A percentile compares a stretch with the other conserved stretches of the same genome.
Evolutionary conservation across 768 basidiomycete genomes (phyloP).

Genomic region (Russula griseocarnosa): DNA sequence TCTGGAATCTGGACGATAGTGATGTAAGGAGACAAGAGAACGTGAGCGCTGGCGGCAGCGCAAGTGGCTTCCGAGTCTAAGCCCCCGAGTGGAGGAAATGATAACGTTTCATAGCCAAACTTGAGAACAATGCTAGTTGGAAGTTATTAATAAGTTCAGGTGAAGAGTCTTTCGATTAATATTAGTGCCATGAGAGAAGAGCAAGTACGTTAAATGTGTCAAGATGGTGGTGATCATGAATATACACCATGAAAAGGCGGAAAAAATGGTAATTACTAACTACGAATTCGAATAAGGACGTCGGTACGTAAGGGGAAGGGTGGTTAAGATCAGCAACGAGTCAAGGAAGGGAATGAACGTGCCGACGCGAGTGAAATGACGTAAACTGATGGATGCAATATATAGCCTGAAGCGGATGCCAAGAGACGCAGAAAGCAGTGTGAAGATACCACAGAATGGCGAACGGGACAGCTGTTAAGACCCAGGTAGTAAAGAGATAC

Average conservation of each 20-base stretch:
- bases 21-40: no score
- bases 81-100: no score
- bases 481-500: background rate
- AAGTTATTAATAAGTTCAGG: no score
- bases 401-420: background rate
- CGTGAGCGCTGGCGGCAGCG: no score
- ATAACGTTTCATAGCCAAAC: no score
- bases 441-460: background rate
- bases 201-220: conserved; percentile 14
- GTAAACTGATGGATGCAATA: background rate
- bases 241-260: background rate
- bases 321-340: background rate
- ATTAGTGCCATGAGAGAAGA: background rate
- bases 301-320: background rate
- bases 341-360: background rate
- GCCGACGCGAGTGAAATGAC: conserved; percentile 1
- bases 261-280: conserved; percentile 6
- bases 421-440: background rate
- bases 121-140: no score
- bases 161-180: conserved; percentile 1
- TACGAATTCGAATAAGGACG: background rate
- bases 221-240: conserved; percentile 8
- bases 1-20: no score
- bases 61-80: no score
- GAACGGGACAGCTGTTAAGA: background rate